Conservation (phyloP, 176 grass and related monocot species). For the Avena insularis region DNA sequence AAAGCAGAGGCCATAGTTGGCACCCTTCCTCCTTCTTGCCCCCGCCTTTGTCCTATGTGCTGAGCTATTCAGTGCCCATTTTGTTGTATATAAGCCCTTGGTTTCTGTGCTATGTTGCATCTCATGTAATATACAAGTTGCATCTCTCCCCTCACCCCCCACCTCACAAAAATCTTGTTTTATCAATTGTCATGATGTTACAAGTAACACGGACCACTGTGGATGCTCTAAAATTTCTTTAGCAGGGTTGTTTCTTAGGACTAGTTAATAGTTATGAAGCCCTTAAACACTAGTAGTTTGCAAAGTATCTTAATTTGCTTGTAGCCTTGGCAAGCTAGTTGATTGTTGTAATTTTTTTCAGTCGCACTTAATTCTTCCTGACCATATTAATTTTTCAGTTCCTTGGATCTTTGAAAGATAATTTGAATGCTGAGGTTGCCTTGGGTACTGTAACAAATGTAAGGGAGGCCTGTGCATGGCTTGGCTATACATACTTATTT, state of each 20-base stretch:
- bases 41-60: neutral
- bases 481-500: constrained; percentile 99
- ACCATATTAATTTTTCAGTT: constrained; percentile 58
- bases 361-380: neutral
- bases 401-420: constrained; percentile 93
- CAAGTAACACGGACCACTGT: neutral
- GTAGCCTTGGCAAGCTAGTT: constrained; percentile 29
- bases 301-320: neutral
- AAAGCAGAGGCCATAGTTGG: neutral
- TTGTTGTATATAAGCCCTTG: neutral
- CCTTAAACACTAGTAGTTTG: constrained; percentile 23
- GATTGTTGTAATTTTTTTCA: constrained; percentile 26
- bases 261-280: constrained; percentile 24
- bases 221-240: constrained; percentile 9
- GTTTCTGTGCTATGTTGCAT: constrained; percentile 10
- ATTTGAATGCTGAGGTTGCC: constrained; percentile 98
- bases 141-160: neutral
- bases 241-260: neutral
- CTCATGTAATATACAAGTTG: constrained; percentile 1
- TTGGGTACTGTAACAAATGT: constrained; percentile 98
- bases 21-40: neutral
- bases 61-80: constrained; percentile 1
- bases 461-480: constrained; percentile 95
- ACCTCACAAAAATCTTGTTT: neutral
- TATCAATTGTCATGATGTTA: neutral